Evolutionary conservation across 2,329 filamentous ascomycete species (phyloP).

Genomic region (Fusarium pseudograminearum): DNA sequence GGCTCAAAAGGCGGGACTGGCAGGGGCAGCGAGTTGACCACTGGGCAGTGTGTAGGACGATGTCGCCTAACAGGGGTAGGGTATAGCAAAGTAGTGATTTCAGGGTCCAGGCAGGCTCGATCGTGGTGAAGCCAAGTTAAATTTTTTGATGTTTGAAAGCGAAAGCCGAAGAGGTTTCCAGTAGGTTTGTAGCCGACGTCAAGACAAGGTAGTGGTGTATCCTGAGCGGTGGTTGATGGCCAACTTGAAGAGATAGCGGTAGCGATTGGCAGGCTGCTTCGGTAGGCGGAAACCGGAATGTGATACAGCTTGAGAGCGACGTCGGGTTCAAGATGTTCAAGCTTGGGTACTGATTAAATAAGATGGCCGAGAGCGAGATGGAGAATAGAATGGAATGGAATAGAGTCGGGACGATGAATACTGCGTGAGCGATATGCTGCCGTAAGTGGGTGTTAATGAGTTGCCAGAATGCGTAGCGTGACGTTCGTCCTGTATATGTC

Average conservation of each 20-base stretch:
- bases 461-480: slow-evolving; percentile 23
- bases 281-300: neutral
- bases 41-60: slow-evolving; percentile 23
- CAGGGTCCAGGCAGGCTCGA: slow-evolving; percentile 39
- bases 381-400: slow-evolving; percentile 10
- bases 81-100: slow-evolving; percentile 25
- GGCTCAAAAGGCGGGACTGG: slow-evolving; percentile 36
- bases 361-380: slow-evolving; percentile 1
- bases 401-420: slow-evolving; percentile 36
- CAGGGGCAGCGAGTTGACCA: slow-evolving; percentile 38
- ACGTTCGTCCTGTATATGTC: slow-evolving; percentile 22
- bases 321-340: neutral
- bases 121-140: slow-evolving; percentile 16
- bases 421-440: slow-evolving; percentile 44
- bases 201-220: slow-evolving; percentile 1
- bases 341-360: neutral
- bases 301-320: slow-evolving; percentile 1
- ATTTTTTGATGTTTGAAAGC: slow-evolving; percentile 3
- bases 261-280: slow-evolving; percentile 1
- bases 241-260: neutral
- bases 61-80: slow-evolving; percentile 32
- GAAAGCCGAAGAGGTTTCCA: neutral
- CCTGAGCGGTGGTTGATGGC: slow-evolving; percentile 3
- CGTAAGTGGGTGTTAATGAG: slow-evolving; percentile 36
- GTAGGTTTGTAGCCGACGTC: neutral